Evolutionary conservation across 306 rosid genomes (phyloP), one percentile per base, ranked within the genome.

Genomic region (Cucurbita pepo): DNA sequence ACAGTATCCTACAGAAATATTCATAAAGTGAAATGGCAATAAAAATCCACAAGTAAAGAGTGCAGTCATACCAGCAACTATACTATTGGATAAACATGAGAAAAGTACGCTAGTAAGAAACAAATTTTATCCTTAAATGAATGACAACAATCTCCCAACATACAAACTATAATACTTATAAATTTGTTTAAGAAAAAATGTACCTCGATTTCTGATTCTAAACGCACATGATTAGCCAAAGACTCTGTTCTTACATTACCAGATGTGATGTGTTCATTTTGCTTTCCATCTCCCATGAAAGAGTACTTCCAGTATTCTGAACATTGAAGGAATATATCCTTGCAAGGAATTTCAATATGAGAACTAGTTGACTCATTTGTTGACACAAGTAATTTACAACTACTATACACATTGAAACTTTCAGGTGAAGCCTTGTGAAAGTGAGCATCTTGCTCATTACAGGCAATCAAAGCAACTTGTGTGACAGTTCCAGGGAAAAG

Each of bases 401-500:
- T 81, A 71, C 80, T 80, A 56, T 3, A 80, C 81, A 82, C 47
- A 74, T 65, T 53, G 57, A 82, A 51, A 52, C 65, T 79, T 77
- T 78, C 77, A 73, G 83, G 81, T 18, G 80, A 77, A 45, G 78
- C 53, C 71, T 81, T 80, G 36, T 43, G 55, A 56, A 81, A 63
- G 76, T 85, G 74, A 69, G 74, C 56, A 76, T 36, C 79, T 67
- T 77, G 58, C 38, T 80, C 69, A 83, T 76, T 81, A 79, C 96
- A 94, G 69, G 86, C 56, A 81, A 86, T 76, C 75, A 88, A 73
- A 74, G 97, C 92, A 74, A 88, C 89, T 76, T 91, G 89, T 19
- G 99, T 89, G 71, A 82, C 81, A 38, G 87, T 82, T 3, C 86
- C 86, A 25, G 99, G 99, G 78, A 87, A 89, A 80, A 94, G 96